Evolutionary conservation across 352 stramenopile species (phyloP), one percentile per base, ranked within the genome.

Genomic region (Pythium biforme): DNA sequence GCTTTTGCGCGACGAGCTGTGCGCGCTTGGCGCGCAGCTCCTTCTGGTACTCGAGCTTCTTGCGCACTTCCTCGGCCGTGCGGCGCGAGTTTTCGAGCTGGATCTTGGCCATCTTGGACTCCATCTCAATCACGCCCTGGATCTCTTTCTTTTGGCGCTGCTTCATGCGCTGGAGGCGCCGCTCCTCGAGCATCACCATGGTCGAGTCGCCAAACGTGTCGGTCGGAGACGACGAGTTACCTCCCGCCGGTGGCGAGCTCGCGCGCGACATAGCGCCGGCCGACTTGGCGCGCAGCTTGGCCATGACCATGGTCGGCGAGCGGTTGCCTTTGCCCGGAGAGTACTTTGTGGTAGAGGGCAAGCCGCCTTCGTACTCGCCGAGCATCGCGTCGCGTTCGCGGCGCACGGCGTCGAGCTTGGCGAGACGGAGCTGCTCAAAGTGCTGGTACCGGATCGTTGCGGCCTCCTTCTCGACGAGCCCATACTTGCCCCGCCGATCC

Each of bases 41-140:
- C 26, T 81, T 80, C 22, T 89, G 71, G 26, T 78, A 82, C 29
- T 90, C 80, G 26, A 86, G 79, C 43, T 85, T 79, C 6, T 74
- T 73, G 29, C 75, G 78, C 5, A 61, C 68, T 26, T 93, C 83
- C 19, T 90, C 78, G 0, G 71, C 72, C 22, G 68, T 68, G 10
- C 80, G 80, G 6, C 68, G 70, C 11, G 80, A 72, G 29, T 88
- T 88, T 43, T 90, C 80, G 9, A 83, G 65, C 25, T 91, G 81
- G 20, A 89, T 70, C 46, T 83, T 77, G 45, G 79, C 82, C 59
- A 88, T 81, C 37, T 83, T 86, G n/a, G 69, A 69, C 43, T 93
- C 84, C 75, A 82, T 90, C 31, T 93, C 80, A 60, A 93, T 87
- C n/a, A 88, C 76, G 34, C 64, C 69, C 29, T 88, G 80, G 52